phyloP scores from a whole-genome alignment of 1,284 basidiomycete genomes.

The Boletus sp. region DNA sequence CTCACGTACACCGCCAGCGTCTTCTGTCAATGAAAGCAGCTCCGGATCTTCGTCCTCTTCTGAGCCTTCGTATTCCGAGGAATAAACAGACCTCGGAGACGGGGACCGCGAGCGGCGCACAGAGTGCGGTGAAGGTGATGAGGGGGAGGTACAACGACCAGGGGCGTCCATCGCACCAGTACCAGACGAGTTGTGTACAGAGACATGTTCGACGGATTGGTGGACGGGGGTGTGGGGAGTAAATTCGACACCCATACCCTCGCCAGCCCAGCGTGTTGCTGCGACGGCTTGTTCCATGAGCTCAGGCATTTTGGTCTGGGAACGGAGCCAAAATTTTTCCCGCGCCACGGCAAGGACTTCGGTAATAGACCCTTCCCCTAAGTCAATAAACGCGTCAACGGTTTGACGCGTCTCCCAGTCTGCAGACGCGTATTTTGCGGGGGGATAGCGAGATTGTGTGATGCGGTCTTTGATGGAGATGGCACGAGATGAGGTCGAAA shows the following conservation, averaged over 20 bases:
- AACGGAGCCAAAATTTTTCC: conserved; percentile 71
- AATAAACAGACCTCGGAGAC: conserved; percentile 38
- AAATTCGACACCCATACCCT: conserved; percentile 42
- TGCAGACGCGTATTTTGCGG: conserved; percentile 39
- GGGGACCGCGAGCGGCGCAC: conserved; percentile 36
- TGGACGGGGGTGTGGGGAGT: conserved; percentile 27
- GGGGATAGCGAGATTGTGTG: conserved; percentile 31
- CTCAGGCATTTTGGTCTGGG: conserved; percentile 63
- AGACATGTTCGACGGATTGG: conserved; percentile 12
- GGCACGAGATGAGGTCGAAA: conserved; percentile 24
- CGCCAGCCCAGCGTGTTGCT: conserved; percentile 53
- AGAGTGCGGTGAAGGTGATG: conserved; percentile 33
- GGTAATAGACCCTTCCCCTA: conserved; percentile 67
- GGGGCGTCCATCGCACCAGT: conserved; percentile 20
- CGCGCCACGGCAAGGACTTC: conserved; percentile 63
- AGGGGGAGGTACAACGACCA: conserved; percentile 32
- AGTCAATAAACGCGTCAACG: conserved; percentile 68
- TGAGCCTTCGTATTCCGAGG: conserved; percentile 49
- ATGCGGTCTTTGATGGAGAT: conserved; percentile 24
- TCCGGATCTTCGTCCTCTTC: conserved; percentile 67
- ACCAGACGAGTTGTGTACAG: conserved; percentile 16
- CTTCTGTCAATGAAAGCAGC: conserved; percentile 61
- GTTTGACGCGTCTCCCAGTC: conserved; percentile 71
- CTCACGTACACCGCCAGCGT: conserved; percentile 59
- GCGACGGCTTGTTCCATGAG: conserved; percentile 69